A percentile compares a stretch with the other conserved stretches of the same genome.
Evolutionary conservation across 495 filamentous ascomycete species (phyloP).

Genomic region (Chaetomidium leptoderma): DNA sequence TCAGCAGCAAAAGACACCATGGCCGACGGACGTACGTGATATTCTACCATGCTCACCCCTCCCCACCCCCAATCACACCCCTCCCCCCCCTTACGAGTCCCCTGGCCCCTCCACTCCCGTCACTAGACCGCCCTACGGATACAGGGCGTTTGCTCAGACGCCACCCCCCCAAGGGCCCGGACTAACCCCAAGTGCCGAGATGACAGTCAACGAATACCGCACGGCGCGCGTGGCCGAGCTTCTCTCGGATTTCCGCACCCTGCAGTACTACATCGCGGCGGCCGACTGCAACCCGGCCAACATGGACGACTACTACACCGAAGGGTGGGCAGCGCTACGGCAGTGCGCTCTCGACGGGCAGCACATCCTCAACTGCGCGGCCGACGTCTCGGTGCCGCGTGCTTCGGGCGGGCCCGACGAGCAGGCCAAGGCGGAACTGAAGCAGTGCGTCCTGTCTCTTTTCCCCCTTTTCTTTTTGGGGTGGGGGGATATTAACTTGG

Average conservation of each 20-base stretch:
- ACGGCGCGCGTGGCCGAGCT: constrained; percentile 77
- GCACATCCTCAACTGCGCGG: constrained; percentile 59
- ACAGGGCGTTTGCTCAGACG: neutral
- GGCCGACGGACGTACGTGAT: constrained; percentile 35
- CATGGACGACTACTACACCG: constrained; percentile 69
- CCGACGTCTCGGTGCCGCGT: constrained; percentile 61
- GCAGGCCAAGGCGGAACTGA: constrained; percentile 67
- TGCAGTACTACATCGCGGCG: constrained; percentile 74
- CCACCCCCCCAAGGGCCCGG: constrained; percentile 5
- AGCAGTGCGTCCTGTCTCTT: constrained; percentile 52
- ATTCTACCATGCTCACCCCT: constrained; percentile 7
- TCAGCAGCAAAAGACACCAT: constrained; percentile 16
- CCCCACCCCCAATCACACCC: neutral
- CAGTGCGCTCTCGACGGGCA: constrained; percentile 73
- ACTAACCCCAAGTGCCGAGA: constrained; percentile 26
- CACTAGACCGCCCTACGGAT: constrained; percentile 1
- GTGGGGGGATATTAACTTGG: too few species aligned
- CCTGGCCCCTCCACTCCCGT: neutral
- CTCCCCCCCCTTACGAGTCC: neutral
- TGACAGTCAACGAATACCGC: constrained; percentile 79
- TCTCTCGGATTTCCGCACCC: constrained; percentile 76
- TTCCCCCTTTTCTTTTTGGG: neutral
- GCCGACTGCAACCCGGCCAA: constrained; percentile 55
- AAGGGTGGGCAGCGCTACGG: constrained; percentile 71
- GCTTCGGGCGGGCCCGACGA: constrained; percentile 58